A percentile compares a stretch with the other conserved stretches of the same genome.
These are phyloP conservation scores for Pseudoneurospora amorphoporcata DNA, from an alignment of 495 filamentous ascomycete species.

Conservation along the genomic window DNA sequence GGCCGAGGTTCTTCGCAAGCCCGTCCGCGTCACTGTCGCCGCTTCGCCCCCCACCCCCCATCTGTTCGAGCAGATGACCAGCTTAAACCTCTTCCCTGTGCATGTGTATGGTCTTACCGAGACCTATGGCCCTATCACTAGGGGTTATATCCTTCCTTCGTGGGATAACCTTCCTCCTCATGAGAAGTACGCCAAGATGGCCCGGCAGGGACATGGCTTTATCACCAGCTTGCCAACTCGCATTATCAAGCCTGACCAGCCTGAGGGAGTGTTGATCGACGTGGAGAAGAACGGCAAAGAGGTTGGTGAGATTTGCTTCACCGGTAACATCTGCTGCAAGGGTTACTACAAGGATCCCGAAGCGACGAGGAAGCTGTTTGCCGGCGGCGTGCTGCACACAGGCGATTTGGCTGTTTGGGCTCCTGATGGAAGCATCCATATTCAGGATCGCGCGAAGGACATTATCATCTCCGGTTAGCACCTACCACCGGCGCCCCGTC, in stretches of 20 bases:
- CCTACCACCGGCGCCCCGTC: not conserved
- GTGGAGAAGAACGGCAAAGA: slow-evolving; percentile 75
- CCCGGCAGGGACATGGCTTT: slow-evolving; percentile 84
- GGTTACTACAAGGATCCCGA: slow-evolving; percentile 87
- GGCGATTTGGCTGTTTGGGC: slow-evolving; percentile 93
- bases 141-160: slow-evolving; percentile 72
- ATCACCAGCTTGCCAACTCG: slow-evolving; percentile 71
- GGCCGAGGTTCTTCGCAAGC: slow-evolving; percentile 55
- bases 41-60: slow-evolving; percentile 81
- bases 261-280: slow-evolving; percentile 55
- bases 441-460: slow-evolving; percentile 89
- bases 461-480: slow-evolving; percentile 90
- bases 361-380: slow-evolving; percentile 81
- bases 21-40: slow-evolving; percentile 84
- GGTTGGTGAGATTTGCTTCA: slow-evolving; percentile 87
- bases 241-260: slow-evolving; percentile 67
- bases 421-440: slow-evolving; percentile 79
- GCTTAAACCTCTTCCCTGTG: slow-evolving; percentile 78
- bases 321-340: slow-evolving; percentile 83
- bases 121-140: slow-evolving; percentile 93
- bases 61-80: slow-evolving; percentile 81
- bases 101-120: slow-evolving; percentile 95
- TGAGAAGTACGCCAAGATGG: slow-evolving; percentile 79
- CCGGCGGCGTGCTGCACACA: slow-evolving; percentile 75
- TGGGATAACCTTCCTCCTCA: slow-evolving; percentile 63